Evolutionary conservation across 371 early-diverging fungal species (phyloP).

Genomic region (Rhizopus sp.): DNA sequence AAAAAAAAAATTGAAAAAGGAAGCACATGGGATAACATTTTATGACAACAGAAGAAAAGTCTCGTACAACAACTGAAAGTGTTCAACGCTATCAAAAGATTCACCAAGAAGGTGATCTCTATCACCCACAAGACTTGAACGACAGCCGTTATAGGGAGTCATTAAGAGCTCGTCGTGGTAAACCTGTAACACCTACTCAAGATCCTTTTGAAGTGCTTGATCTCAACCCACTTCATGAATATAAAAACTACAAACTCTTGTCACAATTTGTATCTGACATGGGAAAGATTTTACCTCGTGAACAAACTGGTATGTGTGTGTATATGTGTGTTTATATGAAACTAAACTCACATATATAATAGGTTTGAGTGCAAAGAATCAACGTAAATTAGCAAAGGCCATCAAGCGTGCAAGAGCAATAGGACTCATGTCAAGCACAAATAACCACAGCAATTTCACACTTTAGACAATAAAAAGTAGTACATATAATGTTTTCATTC

Average conservation of each 20-base stretch:
- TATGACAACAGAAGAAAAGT: conserved; percentile 29
- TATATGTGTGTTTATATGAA: not conserved
- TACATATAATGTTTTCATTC: conserved; percentile 18
- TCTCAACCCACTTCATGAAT: conserved; percentile 73
- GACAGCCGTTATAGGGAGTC: conserved; percentile 45
- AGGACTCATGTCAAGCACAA: conserved; percentile 59
- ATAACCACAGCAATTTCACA: conserved; percentile 26
- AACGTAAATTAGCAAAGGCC: conserved; percentile 78
- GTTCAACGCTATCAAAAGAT: conserved; percentile 44
- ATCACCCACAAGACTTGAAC: conserved; percentile 58
- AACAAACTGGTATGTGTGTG: conserved; percentile 61
- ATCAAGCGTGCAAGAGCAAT: conserved; percentile 85
- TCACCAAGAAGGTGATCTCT: conserved; percentile 45
- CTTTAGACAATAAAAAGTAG: conserved; percentile 8
- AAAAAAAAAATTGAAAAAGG: not conserved
- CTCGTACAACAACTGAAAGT: conserved; percentile 25
- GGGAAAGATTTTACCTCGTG: conserved; percentile 79
- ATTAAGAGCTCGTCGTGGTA: conserved; percentile 40
- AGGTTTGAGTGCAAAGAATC: conserved; percentile 74
- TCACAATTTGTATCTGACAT: conserved; percentile 78
- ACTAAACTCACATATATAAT: not conserved
- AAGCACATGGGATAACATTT: not conserved
- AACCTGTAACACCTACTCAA: conserved; percentile 27
- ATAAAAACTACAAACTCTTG: conserved; percentile 73
- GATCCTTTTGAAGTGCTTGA: conserved; percentile 71